A percentile compares a stretch with the other conserved stretches of the same genome.
Evolutionary conservation across 805 yeast species (phyloP).

Genomic region (Lipomyces yamadae): DNA sequence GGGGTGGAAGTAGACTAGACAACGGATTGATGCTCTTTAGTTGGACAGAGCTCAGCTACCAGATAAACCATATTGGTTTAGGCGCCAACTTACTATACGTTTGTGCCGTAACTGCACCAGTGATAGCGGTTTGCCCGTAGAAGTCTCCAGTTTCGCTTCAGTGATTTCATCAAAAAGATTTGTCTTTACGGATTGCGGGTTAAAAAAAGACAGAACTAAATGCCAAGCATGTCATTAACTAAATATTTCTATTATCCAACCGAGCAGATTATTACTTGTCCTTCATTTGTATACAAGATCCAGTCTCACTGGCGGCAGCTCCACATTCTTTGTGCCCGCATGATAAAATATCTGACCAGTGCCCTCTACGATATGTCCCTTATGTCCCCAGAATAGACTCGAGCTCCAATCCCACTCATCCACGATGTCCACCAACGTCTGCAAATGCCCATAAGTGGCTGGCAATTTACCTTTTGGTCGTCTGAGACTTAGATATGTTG

Average conservation of each 20-base stretch:
- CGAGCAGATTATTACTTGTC: not conserved
- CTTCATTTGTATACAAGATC: not conserved
- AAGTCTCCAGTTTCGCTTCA: too few species aligned
- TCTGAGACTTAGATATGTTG: not conserved
- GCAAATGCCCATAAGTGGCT: conserved; percentile 7
- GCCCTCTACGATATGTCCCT: conserved; percentile 1
- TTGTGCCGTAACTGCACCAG: too few species aligned
- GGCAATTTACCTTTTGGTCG: conserved; percentile 5
- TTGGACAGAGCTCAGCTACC: not conserved
- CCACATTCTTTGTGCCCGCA: conserved; percentile 1
- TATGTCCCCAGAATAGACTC: conserved; percentile 12
- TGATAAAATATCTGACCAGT: not conserved
- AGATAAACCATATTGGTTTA: not conserved
- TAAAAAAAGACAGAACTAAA: too few species aligned
- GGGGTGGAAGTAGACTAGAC: not conserved
- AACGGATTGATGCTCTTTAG: not conserved
- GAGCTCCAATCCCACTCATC: conserved; percentile 12
- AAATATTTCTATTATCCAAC: not conserved
- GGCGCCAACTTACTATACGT: not conserved
- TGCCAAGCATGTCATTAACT: too few species aligned
- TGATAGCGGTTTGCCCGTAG: too few species aligned
- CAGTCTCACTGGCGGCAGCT: not conserved
- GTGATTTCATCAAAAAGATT: too few species aligned
- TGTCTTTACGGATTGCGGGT: too few species aligned
- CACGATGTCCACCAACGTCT: conserved; percentile 8